Evolutionary conservation across 2,329 filamentous ascomycete species (phyloP).

Genomic region (Paraconiothyrium brasiliense): DNA sequence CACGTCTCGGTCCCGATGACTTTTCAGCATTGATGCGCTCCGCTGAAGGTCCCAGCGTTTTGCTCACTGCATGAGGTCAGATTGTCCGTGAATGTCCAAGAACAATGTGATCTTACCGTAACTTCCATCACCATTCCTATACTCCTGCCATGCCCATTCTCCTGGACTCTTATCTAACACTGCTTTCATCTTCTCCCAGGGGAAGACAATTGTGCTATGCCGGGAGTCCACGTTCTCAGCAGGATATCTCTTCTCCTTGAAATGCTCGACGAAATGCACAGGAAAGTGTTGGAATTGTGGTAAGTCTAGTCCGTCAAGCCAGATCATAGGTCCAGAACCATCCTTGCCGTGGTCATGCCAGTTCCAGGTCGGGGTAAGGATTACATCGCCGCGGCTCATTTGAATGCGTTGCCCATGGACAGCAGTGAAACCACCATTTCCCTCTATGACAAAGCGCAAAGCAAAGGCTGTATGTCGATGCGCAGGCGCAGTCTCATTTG

Average conservation of each 20-base stretch:
- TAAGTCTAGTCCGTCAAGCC: slow-evolving; percentile 66
- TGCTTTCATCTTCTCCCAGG: slow-evolving; percentile 59
- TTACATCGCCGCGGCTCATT: slow-evolving; percentile 64
- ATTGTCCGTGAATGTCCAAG: too few relatives aligned
- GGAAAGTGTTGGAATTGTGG: slow-evolving; percentile 62
- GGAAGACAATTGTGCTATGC: slow-evolving; percentile 58
- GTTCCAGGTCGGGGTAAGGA: slow-evolving; percentile 67
- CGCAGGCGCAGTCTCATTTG: slow-evolving; percentile 64
- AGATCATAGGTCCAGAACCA: slow-evolving; percentile 63
- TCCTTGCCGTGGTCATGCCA: slow-evolving; percentile 68
- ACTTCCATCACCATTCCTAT: slow-evolving; percentile 13
- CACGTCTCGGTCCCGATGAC: slow-evolving; percentile 52
- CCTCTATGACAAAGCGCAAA: slow-evolving; percentile 67
- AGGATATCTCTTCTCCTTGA: slow-evolving; percentile 59
- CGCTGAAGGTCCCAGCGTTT: slow-evolving; percentile 59
- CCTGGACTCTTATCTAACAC: slow-evolving; percentile 46
- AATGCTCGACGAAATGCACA: slow-evolving; percentile 65
- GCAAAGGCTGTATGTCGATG: slow-evolving; percentile 67
- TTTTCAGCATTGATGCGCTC: slow-evolving; percentile 54
- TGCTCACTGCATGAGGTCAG: slow-evolving; percentile 52
- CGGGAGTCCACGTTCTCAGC: slow-evolving; percentile 56
- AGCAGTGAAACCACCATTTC: slow-evolving; percentile 65
- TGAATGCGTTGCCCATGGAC: slow-evolving; percentile 64
- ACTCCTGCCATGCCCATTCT: slow-evolving; percentile 9
- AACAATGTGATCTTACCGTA: slow-evolving; percentile 10